Base-by-base conservation (phyloP, 371 early-diverging fungal genomes). In the Syncephalastrum racemosum region DNA sequence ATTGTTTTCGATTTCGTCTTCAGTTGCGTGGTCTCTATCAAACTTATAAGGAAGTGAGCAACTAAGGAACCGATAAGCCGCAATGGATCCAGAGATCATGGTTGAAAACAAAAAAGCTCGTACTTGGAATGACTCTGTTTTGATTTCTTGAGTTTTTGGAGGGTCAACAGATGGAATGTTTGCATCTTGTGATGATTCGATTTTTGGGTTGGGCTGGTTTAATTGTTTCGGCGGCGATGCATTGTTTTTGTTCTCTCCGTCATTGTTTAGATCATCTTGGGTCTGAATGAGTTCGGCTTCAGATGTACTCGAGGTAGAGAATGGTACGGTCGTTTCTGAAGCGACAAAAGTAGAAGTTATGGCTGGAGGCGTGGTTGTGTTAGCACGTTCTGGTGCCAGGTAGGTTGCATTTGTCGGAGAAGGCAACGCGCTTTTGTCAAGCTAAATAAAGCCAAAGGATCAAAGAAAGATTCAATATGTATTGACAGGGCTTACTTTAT, bases 1-100 rank as follows among this genome's bases (percentile, higher is more conserved):
- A 58, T 88, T 85, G 20, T 70, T 74, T 3, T 42, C 47, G 24
- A 70, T 79, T 70, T 93, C 94, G 27, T 80, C 77, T 36, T 83
- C 86, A 18, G 76, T 71, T 18, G 83, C 73, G 19, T 39, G 49
- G 42, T 58, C 49, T 56, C 59, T 53, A 46, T 72, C 64, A 56
- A 67, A 70, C 18, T 27, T 45, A n/a, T 27, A 22, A 3, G 24
- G 46, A 25, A 45, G n/a, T 54, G 14, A 49, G 24, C 18, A 19
- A 23, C 36, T 12, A 8, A 31, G 6, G 12, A 31, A 31, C 6
- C 5, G 22, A n/a, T 19, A n/a, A 16, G 50, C 6, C 25, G 25
- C 18, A 18, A 36, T 4, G 31, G 19, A 18, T 39, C 16, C 18
- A 45, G 52, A 40, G 16, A 49, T 7, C 24, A 49, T n/a, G 24